phyloP scores from a whole-genome alignment of 805 yeast genomes.

The Schwanniomyces occidentalis region DNA sequence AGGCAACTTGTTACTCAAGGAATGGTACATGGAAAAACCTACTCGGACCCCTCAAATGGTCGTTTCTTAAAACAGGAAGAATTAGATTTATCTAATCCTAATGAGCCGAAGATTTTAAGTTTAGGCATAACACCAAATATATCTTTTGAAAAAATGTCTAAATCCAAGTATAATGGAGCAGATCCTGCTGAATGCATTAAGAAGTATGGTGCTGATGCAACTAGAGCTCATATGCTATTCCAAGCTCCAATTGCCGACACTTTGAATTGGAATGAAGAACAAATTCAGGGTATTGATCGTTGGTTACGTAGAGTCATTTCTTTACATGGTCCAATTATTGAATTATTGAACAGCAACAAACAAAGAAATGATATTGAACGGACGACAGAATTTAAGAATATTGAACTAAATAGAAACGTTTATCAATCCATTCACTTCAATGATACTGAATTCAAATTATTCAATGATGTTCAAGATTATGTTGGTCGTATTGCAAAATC shows the following conservation, averaged over 20 bases:
- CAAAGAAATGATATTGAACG: not conserved
- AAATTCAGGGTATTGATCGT: conserved; percentile 83
- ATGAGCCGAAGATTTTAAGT: conserved; percentile 45
- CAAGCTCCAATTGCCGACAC: conserved; percentile 86
- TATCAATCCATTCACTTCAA: conserved; percentile 25
- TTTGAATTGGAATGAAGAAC: conserved; percentile 86
- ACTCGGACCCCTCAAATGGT: conserved; percentile 67
- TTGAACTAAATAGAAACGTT: conserved; percentile 19
- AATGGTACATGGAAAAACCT: conserved; percentile 96
- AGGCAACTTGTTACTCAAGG: conserved; percentile 85
- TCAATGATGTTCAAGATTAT: conserved; percentile 54
- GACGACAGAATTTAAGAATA: conserved; percentile 11
- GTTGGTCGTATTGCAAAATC: conserved; percentile 57
- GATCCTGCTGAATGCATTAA: conserved; percentile 79
- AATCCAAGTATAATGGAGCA: conserved; percentile 92
- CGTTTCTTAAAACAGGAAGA: conserved; percentile 80
- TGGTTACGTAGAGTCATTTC: conserved; percentile 69
- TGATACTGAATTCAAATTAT: conserved; percentile 53
- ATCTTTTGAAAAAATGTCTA: conserved; percentile 91
- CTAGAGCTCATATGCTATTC: conserved; percentile 88
- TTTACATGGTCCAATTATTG: conserved; percentile 20
- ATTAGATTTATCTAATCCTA: conserved; percentile 44
- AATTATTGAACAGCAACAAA: not conserved
- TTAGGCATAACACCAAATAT: conserved; percentile 55
- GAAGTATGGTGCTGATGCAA: conserved; percentile 88